Percentiles rank a stretch among this genome's conserved stretches.
Conservation (phyloP, 345 rosid species). For the Brassica carinata region DNA sequence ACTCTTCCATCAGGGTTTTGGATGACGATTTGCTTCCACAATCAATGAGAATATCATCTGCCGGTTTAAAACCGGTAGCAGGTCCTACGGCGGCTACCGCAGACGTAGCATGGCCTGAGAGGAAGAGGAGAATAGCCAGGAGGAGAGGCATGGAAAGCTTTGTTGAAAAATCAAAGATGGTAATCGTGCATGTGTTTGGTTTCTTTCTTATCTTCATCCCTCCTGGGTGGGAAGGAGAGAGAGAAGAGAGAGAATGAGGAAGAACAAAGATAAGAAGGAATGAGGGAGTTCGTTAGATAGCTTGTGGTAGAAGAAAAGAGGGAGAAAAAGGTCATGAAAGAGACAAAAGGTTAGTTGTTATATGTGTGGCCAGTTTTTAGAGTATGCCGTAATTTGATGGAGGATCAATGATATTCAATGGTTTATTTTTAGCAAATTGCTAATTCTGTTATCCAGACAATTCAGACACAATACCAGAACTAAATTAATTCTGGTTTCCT, state of each 20-base stretch:
- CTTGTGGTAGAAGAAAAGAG: neutral
- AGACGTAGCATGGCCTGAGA: neutral
- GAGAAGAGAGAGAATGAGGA: neutral
- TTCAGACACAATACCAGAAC: conserved; percentile 34
- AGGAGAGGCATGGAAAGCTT: neutral
- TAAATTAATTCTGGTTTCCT: conserved; percentile 33
- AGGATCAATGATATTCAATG: conserved; percentile 7
- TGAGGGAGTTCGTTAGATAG: neutral
- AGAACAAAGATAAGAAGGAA: neutral
- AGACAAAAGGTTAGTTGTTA: conserved; percentile 38
- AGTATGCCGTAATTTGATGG: too few relatives aligned
- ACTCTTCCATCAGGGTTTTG: neutral
- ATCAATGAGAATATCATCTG: neutral
- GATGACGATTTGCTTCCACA: neutral
- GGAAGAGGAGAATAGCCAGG: neutral
- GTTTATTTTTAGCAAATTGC: conserved; percentile 34
- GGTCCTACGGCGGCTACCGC: neutral
- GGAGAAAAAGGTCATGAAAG: conserved; percentile 34
- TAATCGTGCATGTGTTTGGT: neutral
- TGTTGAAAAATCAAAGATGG: neutral
- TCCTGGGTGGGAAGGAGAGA: neutral
- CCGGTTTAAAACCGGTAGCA: neutral
- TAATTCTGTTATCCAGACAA: conserved; percentile 28
- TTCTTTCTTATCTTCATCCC: neutral
- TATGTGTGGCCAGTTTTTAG: conserved; percentile 36